These are phyloP conservation scores for Ambrosia artemisiifolia DNA, from an alignment of 129 eudicot species.

Conservation along the genomic window DNA sequence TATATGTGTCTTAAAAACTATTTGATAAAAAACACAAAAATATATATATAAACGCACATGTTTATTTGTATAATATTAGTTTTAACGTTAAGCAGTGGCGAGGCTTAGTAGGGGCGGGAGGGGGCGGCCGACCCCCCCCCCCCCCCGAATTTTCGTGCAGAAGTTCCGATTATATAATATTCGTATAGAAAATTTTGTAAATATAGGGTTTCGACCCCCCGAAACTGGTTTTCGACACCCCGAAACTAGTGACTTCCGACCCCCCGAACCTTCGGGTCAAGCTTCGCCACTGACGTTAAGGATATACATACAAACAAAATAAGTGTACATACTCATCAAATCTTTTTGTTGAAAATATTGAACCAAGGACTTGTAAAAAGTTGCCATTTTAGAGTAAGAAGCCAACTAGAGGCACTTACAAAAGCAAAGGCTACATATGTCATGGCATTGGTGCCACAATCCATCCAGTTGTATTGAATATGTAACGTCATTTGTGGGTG, in stretches of 20 bases:
- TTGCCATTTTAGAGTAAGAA: constrained; percentile 30
- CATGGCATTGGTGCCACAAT: constrained; percentile 20
- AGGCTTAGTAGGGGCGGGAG: no score
- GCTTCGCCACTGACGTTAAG: no score
- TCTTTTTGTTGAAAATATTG: constrained; percentile 25
- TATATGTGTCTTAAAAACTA: no score
- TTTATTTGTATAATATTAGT: not conserved
- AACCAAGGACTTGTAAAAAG: constrained; percentile 16
- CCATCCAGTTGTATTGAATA: constrained; percentile 37
- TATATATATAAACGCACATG: not conserved
- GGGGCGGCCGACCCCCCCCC: no score
- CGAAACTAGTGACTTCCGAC: no score
- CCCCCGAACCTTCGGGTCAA: no score
- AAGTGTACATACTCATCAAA: constrained; percentile 21
- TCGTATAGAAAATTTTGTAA: no score
- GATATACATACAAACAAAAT: not conserved
- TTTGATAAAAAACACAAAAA: not conserved
- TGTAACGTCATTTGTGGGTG: constrained; percentile 30
- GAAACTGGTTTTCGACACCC: no score
- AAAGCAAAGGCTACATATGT: constrained; percentile 31
- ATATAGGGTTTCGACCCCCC: no score
- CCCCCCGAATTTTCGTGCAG: no score
- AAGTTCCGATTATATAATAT: no score
- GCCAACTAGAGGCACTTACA: constrained; percentile 30
- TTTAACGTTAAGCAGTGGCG: not conserved